A percentile compares a stretch with the other conserved stretches of the same genome.
Evolutionary conservation across 371 early-diverging fungal species (phyloP).

Genomic region (Nosema muscidifuracis): DNA sequence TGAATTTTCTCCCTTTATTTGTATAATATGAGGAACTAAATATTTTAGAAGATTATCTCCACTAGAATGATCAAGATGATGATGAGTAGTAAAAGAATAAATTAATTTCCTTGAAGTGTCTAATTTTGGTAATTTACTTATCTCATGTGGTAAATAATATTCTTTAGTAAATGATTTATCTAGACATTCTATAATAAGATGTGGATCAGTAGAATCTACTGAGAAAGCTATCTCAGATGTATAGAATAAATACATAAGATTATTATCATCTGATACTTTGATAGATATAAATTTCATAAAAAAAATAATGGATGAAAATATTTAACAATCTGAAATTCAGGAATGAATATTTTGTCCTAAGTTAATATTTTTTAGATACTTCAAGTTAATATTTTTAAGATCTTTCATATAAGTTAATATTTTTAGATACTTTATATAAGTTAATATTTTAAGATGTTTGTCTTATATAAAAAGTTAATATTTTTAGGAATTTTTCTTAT

Average conservation of each 20-base stretch:
- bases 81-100: conserved; percentile 59
- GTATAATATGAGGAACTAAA: conserved; percentile 23
- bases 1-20: conserved; percentile 13
- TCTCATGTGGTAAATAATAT: conserved; percentile 26
- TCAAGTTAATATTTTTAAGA: too few relatives aligned
- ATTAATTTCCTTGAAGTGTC: conserved; percentile 24
- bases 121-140: neutral
- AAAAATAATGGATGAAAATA: too few relatives aligned
- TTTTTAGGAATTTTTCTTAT: too few relatives aligned
- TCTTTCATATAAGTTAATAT: too few relatives aligned
- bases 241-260: conserved; percentile 51
- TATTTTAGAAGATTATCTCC: conserved; percentile 50
- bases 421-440: too few relatives aligned
- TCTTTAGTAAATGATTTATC: conserved; percentile 10
- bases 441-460: too few relatives aligned
- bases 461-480: too few relatives aligned
- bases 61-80: conserved; percentile 56
- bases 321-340: too few relatives aligned
- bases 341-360: too few relatives aligned
- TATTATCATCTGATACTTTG: conserved; percentile 36
- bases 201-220: conserved; percentile 39
- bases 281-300: conserved; percentile 20
- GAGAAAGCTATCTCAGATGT: conserved; percentile 34
- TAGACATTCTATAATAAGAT: conserved; percentile 27
- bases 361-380: too few relatives aligned